Evolutionary conservation across 225 moss, liverwort and hornwort species (phyloP).

Genomic region (Sphagnum contortum): DNA sequence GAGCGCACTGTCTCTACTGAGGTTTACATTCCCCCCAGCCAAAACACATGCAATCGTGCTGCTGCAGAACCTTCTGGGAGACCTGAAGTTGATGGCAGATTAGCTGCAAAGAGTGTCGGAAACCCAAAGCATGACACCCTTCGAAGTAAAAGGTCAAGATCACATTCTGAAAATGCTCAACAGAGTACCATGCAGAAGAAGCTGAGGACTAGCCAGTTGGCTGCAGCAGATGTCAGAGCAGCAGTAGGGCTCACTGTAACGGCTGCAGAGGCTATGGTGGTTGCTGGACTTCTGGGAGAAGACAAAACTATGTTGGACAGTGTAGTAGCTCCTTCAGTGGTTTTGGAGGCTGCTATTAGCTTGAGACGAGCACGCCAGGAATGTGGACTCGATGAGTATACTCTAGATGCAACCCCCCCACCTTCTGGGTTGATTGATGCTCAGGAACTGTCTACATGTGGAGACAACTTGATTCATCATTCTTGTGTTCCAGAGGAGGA

Average conservation of each 20-base stretch:
- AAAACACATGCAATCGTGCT: neutral
- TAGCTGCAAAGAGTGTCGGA: constrained; percentile 1
- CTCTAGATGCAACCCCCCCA: neutral
- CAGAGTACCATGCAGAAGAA: constrained; percentile 10
- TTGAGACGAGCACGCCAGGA: constrained; percentile 15
- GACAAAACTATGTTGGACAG: neutral
- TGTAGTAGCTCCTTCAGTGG: neutral
- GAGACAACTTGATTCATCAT: too few species aligned
- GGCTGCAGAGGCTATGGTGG: constrained; percentile 24
- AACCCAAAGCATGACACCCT: neutral
- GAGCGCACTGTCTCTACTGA: constrained; percentile 21
- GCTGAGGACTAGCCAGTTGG: constrained; percentile 8
- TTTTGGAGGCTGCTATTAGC: constrained; percentile 20
- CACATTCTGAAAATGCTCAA: neutral
- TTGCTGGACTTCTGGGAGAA: constrained; percentile 9
- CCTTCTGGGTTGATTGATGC: neutral
- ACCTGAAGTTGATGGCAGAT: neutral
- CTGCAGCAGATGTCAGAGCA: constrained; percentile 13
- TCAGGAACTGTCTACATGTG: neutral
- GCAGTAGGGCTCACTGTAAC: constrained; percentile 16
- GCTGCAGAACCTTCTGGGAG: neutral
- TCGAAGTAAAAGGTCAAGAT: neutral
- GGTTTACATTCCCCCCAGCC: constrained; percentile 11
- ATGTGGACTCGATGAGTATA: constrained; percentile 20
- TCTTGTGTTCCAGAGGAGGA: neutral